Evolutionary conservation across 2,329 filamentous ascomycete genomes (phyloP).

Genomic region (Stemphylium vesicarium): DNA sequence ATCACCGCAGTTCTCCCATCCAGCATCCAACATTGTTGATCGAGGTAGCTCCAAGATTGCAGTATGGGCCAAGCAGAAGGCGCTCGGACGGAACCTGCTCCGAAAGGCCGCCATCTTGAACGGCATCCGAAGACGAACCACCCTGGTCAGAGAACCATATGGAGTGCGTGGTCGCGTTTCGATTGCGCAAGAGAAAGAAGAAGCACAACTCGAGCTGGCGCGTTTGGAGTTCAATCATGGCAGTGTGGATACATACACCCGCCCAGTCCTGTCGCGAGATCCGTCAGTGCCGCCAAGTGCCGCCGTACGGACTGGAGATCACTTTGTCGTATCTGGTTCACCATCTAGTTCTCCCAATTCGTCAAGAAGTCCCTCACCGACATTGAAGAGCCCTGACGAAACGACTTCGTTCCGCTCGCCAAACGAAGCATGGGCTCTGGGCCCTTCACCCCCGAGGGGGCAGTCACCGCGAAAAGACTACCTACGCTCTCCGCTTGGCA

Average conservation of each 20-base stretch:
- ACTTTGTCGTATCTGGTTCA: constrained; percentile 24
- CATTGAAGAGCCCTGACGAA: constrained; percentile 13
- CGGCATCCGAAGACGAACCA: constrained; percentile 56
- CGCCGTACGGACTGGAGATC: constrained; percentile 19
- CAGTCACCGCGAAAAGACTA: constrained; percentile 34
- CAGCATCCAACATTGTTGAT: constrained; percentile 72
- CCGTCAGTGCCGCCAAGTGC: constrained; percentile 22
- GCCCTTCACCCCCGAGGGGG: constrained; percentile 9
- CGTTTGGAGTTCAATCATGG: constrained; percentile 40
- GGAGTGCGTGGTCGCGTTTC: constrained; percentile 24
- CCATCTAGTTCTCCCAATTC: constrained; percentile 22
- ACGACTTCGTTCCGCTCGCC: constrained; percentile 31
- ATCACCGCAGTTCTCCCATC: constrained; percentile 71
- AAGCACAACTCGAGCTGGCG: constrained; percentile 41
- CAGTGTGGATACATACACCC: constrained; percentile 40
- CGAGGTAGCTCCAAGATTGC: constrained; percentile 60
- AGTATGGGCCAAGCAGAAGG: constrained; percentile 56
- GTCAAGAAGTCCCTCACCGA: constrained; percentile 30
- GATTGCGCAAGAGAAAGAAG: constrained; percentile 40
- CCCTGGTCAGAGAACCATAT: constrained; percentile 26
- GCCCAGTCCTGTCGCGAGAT: constrained; percentile 26
- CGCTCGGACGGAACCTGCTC: constrained; percentile 60
- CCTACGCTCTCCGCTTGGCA: constrained; percentile 47
- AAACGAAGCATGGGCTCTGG: constrained; percentile 40
- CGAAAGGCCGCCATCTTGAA: constrained; percentile 72